Percentiles rank a stretch among this genome's conserved stretches.
Evolutionary conservation across 345 rosid genomes (phyloP).

Genomic region (Streptanthus diversifolius): DNA sequence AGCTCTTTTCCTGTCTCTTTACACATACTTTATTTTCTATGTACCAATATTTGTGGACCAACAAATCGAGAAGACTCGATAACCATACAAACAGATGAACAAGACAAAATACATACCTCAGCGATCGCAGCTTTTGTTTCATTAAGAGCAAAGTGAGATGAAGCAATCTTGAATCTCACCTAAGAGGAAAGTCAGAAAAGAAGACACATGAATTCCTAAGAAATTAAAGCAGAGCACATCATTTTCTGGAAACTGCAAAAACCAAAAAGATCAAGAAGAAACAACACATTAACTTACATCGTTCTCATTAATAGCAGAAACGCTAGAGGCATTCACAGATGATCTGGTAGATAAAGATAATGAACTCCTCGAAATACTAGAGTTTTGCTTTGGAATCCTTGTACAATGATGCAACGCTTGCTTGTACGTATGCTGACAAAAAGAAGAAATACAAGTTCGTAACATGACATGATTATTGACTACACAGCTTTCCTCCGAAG

Average conservation of each 20-base stretch:
- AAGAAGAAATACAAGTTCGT: background rate
- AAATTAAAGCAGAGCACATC: background rate
- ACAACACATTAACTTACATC: conserved; percentile 52
- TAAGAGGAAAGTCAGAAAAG: conserved; percentile 20
- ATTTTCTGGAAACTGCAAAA: background rate
- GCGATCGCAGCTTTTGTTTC: conserved; percentile 76
- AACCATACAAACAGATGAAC: conserved; percentile 15
- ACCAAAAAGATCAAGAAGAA: conserved; percentile 8
- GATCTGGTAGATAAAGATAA: conserved; percentile 66
- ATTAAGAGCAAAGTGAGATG: conserved; percentile 68
- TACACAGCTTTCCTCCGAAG: background rate
- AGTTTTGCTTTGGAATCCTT: conserved; percentile 73
- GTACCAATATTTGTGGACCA: background rate
- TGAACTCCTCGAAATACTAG: conserved; percentile 59
- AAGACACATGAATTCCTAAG: background rate
- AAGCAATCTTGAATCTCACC: conserved; percentile 95
- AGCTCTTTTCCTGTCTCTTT: background rate
- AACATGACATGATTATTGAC: background rate
- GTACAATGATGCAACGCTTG: conserved; percentile 78
- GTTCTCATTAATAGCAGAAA: conserved; percentile 70
- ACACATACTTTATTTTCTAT: background rate
- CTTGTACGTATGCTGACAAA: conserved; percentile 65
- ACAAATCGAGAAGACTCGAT: background rate
- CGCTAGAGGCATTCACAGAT: conserved; percentile 66
- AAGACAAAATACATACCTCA: conserved; percentile 52